Base-by-base conservation (phyloP, 1,284 basidiomycete species). In the Earliella scabrosa region DNA sequence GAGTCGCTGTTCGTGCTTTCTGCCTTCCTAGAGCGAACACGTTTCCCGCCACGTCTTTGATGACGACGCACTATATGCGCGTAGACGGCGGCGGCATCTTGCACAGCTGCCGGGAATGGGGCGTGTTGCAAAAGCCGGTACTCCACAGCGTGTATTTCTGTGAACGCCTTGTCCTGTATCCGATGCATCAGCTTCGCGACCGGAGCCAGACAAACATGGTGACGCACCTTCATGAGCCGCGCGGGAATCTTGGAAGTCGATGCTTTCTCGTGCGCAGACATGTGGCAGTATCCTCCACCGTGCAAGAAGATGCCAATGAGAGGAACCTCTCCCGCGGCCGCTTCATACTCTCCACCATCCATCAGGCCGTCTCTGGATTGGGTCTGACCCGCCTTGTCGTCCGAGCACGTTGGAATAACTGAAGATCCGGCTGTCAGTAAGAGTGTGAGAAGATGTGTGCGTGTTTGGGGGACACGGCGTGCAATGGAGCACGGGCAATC, bases 81-180 rank as follows among this genome's bases (percentile, higher is more conserved):
- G 59, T 87, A 89, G 0, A 82, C 81, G 0, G 84, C 77, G 11
- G 86, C 82, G 0, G 81, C 82, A 58, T 89, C 86, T 56, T 86
- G 80, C 0, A 88, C 77, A 0, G 82, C 83, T n/a, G 82, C 78
- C 2, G 87, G 86, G 69, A 86, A 84, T 0, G 84, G 79, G 0
- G 77, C 79, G 38, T 80, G 75, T 51, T 82, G 81, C 5, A 82
- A 69, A 10, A 82, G 69, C 11, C 81, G 72, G 53, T 82, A 82
- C 61, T 82, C 80, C 2, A 82, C 78, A 11, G 77, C 75, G 58
- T 81, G 76, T 14, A 82, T 75, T 55, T 81, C 75, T 6, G 75
- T 67, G 45, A 78, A 71, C 0, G 64, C 61, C 36, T 67, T 64
- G 53, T 68, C 66, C 66, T 69, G 29, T 2, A 29, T 4, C n/a